Conservation (phyloP, 306 rosid species). For the Castanospermum australe region DNA sequence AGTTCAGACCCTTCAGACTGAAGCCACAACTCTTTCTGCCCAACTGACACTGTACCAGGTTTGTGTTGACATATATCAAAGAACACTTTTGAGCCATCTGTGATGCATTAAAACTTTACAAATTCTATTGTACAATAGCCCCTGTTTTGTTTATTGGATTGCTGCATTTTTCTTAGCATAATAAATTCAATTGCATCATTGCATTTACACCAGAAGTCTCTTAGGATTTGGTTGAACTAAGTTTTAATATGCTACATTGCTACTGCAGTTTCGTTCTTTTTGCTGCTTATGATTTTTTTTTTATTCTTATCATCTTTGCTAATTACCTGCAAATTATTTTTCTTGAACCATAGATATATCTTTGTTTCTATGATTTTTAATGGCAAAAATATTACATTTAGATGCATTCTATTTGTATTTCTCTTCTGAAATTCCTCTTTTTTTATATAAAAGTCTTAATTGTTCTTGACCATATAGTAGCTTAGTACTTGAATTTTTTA, state of each 20-base stretch:
- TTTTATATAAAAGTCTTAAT: not conserved
- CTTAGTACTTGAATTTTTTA: not conserved
- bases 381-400: not conserved
- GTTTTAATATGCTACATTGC: not conserved
- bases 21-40: conserved; percentile 93
- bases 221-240: not conserved
- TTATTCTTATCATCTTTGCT: not conserved
- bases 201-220: not conserved
- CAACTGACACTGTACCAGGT: conserved; percentile 92
- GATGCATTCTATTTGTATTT: not conserved
- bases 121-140: not conserved
- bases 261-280: not conserved
- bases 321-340: not conserved
- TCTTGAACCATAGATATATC: not conserved
- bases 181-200: not conserved
- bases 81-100: not conserved
- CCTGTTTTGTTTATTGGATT: conserved; percentile 1
- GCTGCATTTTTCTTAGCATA: not conserved
- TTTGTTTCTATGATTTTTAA: not conserved
- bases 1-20: conserved; percentile 92
- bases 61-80: conserved; percentile 18
- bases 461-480: not conserved
- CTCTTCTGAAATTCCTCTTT: not conserved
- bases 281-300: not conserved
- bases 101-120: not conserved